A percentile compares a stretch with the other conserved stretches of the same genome.
Conservation (phyloP, 192 early-diverging fungal species). For the Linnemannia elongata region DNA sequence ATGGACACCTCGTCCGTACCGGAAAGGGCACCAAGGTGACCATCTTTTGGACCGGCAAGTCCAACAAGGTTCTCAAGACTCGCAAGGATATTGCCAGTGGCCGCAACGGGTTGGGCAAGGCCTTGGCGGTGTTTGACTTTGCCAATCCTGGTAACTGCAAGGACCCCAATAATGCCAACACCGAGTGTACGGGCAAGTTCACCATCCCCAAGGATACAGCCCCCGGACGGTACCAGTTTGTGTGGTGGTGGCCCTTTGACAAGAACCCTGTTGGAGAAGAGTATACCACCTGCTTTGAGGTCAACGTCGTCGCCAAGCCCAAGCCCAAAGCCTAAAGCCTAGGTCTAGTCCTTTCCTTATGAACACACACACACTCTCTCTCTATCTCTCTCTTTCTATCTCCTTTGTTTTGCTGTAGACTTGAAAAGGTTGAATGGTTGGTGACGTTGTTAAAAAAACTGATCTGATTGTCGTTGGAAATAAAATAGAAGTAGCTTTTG, state of each 20-base stretch:
- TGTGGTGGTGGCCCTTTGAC: conserved; percentile 76
- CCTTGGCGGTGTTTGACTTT: conserved; percentile 61
- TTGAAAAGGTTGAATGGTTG: too few species aligned
- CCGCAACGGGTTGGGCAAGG: conserved; percentile 21
- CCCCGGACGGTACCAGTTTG: conserved; percentile 65
- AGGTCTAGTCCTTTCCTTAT: neutral
- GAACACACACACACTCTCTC: too few species aligned
- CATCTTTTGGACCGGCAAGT: conserved; percentile 36
- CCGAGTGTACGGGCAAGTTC: conserved; percentile 65
- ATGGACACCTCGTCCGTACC: conserved; percentile 61
- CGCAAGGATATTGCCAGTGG: conserved; percentile 29
- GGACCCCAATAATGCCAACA: conserved; percentile 54
- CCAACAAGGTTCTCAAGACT: conserved; percentile 29
- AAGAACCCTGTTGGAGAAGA: conserved; percentile 70
- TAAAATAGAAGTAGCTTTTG: too few species aligned
- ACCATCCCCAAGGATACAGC: conserved; percentile 62
- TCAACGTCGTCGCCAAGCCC: conserved; percentile 36
- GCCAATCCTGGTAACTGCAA: conserved; percentile 63
- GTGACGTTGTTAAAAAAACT: too few species aligned
- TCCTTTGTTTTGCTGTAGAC: too few species aligned
- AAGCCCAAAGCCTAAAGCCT: neutral
- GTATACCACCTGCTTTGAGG: conserved; percentile 75
- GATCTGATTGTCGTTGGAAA: too few species aligned
- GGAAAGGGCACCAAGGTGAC: conserved; percentile 8
- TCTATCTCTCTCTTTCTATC: too few species aligned